Evolutionary conservation across 805 yeast genomes (phyloP).

Genomic region (Candida schatavii): DNA sequence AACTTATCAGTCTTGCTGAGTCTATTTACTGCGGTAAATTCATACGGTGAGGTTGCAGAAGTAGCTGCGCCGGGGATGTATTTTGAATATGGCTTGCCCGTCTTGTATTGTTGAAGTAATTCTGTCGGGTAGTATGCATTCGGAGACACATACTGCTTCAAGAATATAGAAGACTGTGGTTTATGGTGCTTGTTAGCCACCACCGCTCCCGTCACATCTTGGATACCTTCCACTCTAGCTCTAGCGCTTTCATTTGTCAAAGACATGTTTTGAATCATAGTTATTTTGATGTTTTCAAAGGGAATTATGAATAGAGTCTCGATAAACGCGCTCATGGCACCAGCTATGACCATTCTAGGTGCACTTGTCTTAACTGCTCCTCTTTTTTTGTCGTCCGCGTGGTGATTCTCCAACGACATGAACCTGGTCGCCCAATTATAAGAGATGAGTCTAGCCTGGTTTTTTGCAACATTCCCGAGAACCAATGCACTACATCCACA

Average conservation of each 20-base stretch:
- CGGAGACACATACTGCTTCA: slow-evolving; percentile 38
- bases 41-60: slow-evolving; percentile 4
- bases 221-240: slow-evolving; percentile 15
- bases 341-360: slow-evolving; percentile 81
- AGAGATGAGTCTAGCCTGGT: slow-evolving; percentile 67
- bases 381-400: slow-evolving; percentile 21
- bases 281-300: slow-evolving; percentile 80
- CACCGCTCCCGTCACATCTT: slow-evolving; percentile 27
- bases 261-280: slow-evolving; percentile 69
- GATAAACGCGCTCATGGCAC: slow-evolving; percentile 74
- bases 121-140: slow-evolving; percentile 41
- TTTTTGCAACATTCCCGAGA: slow-evolving; percentile 69
- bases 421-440: slow-evolving; percentile 74
- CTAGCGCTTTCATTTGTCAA: slow-evolving; percentile 25
- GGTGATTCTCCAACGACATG: slow-evolving; percentile 46
- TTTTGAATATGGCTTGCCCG: slow-evolving; percentile 19
- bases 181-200: slow-evolving; percentile 21
- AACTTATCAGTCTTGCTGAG: slow-evolving; percentile 17
- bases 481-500: slow-evolving; percentile 76
- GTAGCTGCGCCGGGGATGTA: slow-evolving; percentile 12
- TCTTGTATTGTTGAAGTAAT: slow-evolving; percentile 24
- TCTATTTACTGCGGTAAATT: not conserved
- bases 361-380: slow-evolving; percentile 64
- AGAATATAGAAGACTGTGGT: slow-evolving; percentile 19
- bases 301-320: slow-evolving; percentile 87